Percentiles rank a stretch among this genome's conserved stretches.
Conservation (phyloP, 179 eudicot species). For the Silene coronaria region DNA sequence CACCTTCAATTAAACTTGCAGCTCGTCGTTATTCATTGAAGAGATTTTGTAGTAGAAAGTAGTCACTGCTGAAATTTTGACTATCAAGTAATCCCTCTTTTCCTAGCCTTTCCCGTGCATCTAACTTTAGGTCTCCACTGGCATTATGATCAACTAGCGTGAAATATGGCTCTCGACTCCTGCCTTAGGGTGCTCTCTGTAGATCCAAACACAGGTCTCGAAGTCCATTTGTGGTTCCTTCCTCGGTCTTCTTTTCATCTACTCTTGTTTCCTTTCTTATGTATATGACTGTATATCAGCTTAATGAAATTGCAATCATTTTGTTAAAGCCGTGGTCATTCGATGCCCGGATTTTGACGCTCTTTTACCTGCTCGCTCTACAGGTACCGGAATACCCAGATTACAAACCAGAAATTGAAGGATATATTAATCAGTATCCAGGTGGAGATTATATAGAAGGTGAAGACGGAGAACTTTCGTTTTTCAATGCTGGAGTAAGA, state of each 20-base stretch:
- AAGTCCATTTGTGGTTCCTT: not conserved
- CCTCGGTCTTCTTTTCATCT: not conserved
- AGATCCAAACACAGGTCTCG: not conserved
- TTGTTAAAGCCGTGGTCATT: not conserved
- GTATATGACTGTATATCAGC: not conserved
- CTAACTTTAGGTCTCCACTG: not conserved
- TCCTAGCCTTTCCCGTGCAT: not conserved
- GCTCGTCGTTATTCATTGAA: not conserved
- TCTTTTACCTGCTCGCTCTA: not conserved
- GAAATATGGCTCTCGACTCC: not conserved
- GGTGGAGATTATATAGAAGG: slow-evolving; percentile 63
- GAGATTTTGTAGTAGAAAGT: not conserved
- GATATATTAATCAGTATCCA: slow-evolving; percentile 45
- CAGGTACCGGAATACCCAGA: slow-evolving; percentile 51
- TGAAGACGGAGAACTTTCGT: slow-evolving; percentile 85
- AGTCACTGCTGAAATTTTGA: not conserved
- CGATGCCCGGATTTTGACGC: not conserved
- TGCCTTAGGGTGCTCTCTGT: not conserved
- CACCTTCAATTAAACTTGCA: not conserved
- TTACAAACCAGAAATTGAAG: slow-evolving; percentile 48
- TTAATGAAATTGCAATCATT: not conserved
- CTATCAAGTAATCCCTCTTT: not conserved
- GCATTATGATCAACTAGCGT: not conserved
- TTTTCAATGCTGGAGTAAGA: slow-evolving; percentile 96
- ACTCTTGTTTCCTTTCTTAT: not conserved